Base-by-base conservation (phyloP, 1,284 basidiomycete genomes). In the Agroathelia rolfsii region DNA sequence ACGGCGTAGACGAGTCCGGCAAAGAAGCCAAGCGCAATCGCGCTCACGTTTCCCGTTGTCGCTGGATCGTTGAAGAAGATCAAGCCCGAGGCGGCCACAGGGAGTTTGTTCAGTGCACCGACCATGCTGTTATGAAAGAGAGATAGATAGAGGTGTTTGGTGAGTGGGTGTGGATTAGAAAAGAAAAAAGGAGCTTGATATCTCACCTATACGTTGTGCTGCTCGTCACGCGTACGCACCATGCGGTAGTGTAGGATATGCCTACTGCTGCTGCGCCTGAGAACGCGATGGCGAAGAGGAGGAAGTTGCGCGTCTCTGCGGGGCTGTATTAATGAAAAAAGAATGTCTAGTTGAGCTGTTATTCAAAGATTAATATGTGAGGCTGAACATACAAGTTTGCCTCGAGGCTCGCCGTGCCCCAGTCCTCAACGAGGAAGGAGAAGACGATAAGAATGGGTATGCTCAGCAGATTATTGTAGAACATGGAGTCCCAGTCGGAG, bases 401-500 rank as follows among this genome's bases (percentile, higher is more conserved):
- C 28, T 59, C 58, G 23, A 98, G 63, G 50, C 81, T 92, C 37
- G 74, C 79, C 5, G 64, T 59, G 30, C 82, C 76, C 95, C 95
- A 99, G 53, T 96, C 79, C 59, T 99, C 95, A 24, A 84, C 62
- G 34, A 93, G 46, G 42, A 98, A 51, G 10, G 92, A 95, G 52
- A 84, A 87, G 38, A 92, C 46, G 24, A 75, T 66, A 25, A 99
- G 66, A 22, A 97, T 76, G 24, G 95, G 92, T 46, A 98, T 90
- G 21, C 89, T 95, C 30, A 98, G 67, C 32, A 97, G 58, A 59
- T 98, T 99, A 67, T 96, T 97, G 68, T 97, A 98, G 62, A 92
- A 96, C 94, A 98, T 97, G 16, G 93, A 86, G 53, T 98, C 95
- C 93, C 92, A 96, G 54, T 98, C 94, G 41, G 92, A 94, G 65